A percentile compares a stretch with the other conserved stretches of the same genome.
phyloP scores from a whole-genome alignment of 2,329 filamentous ascomycete genomes.

The Arthroderma sp. region DNA sequence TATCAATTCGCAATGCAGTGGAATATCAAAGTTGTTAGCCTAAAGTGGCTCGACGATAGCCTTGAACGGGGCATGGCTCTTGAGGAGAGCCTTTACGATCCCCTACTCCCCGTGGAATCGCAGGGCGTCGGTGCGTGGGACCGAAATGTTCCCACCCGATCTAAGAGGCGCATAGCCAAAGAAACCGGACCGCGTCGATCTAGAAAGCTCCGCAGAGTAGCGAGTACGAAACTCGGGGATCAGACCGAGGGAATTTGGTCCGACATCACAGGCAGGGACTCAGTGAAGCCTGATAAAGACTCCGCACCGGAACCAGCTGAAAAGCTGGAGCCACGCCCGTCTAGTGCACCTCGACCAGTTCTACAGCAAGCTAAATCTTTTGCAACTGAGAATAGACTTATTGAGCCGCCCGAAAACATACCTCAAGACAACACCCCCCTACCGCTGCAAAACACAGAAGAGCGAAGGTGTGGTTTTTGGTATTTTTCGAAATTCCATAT shows the following conservation, averaged over 20 bases:
- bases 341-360: constrained; percentile 8
- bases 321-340: background rate
- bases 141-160: constrained; percentile 27
- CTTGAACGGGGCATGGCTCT: constrained; percentile 78
- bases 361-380: constrained; percentile 26
- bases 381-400: constrained; percentile 24
- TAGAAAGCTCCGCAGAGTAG: constrained; percentile 74
- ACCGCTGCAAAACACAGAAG: constrained; percentile 8
- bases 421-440: constrained; percentile 13
- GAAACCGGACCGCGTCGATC: constrained; percentile 43
- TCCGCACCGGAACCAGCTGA: background rate
- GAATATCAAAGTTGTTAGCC: constrained; percentile 63
- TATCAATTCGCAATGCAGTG: constrained; percentile 78
- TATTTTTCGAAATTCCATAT: constrained; percentile 45
- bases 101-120: constrained; percentile 52
- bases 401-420: constrained; percentile 11
- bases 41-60: constrained; percentile 78
- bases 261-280: constrained; percentile 54
- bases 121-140: constrained; percentile 70
- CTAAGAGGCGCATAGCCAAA: constrained; percentile 22
- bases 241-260: constrained; percentile 83
- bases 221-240: constrained; percentile 67
- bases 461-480: constrained; percentile 38
- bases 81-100: constrained; percentile 75
- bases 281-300: background rate